These are phyloP conservation scores for Cairneyella variabilis DNA, from an alignment of 495 filamentous ascomycete genomes.

Conservation along the genomic window DNA sequence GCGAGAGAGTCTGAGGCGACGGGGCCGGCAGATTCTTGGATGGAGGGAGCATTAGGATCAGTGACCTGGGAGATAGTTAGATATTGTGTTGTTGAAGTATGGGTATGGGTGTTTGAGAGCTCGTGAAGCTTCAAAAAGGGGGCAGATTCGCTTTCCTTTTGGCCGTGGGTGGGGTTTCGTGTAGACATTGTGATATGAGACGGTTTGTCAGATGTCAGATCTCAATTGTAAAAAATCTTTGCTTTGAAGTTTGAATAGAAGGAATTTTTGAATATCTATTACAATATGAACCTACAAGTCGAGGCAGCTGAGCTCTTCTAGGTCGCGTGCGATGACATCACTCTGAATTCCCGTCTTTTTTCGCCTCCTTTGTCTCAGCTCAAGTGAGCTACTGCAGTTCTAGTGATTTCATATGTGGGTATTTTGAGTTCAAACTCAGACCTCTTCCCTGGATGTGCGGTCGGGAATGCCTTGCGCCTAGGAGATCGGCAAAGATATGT, in stretches of 20 bases:
- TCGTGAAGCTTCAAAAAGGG: neutral
- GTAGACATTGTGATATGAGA: slow-evolving; percentile 12
- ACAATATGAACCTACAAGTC: too few species aligned
- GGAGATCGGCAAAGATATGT: neutral
- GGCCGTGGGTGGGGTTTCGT: slow-evolving; percentile 17
- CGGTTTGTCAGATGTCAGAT: too few species aligned
- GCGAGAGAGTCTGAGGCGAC: slow-evolving; percentile 62
- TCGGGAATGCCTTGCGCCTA: neutral
- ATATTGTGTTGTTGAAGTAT: neutral
- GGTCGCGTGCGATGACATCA: too few species aligned
- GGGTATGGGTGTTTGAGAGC: neutral
- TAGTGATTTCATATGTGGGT: too few species aligned
- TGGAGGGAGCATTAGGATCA: slow-evolving; percentile 41
- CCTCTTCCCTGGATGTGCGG: neutral
- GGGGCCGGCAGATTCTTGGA: slow-evolving; percentile 52
- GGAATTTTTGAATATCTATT: too few species aligned
- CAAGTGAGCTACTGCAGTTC: too few species aligned
- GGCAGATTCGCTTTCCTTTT: slow-evolving; percentile 15
- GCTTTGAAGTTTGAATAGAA: too few species aligned
- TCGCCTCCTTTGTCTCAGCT: too few species aligned
- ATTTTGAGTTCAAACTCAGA: too few species aligned
- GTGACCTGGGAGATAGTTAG: slow-evolving; percentile 26
- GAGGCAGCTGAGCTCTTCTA: too few species aligned
- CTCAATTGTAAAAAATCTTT: too few species aligned
- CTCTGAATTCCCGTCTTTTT: too few species aligned